Evolutionary conservation across 2,329 filamentous ascomycete species (phyloP), one percentile per base, ranked within the genome.

Genomic region (Emergomyces orientalis): DNA sequence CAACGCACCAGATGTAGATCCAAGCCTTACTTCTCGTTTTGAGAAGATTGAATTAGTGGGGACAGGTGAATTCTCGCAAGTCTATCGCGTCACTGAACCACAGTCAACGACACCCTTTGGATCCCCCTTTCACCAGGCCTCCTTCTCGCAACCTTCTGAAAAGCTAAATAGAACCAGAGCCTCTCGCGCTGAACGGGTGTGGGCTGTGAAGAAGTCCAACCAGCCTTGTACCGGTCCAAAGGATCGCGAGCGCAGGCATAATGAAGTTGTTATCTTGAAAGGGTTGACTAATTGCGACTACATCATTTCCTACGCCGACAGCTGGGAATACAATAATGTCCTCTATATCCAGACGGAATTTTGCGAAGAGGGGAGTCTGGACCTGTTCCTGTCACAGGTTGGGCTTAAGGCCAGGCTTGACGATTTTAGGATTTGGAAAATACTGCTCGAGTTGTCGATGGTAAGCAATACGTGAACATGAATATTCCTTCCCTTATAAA

Each of bases 391-490:
- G 37, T 83, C 85, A n/a, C 85, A 88, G 63, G 86, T 91, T 64
- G 94, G 94, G 30, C 83, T 88, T 65, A 91, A 89, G 72, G 92
- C 91, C 56, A 85, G 93, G 69, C 78, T 99, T 67, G 94, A 99
- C 75, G 94, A 97, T 74, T 99, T 99, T 77, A 86, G 94, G 65
- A 97, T 97, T 75, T 99, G 94, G 91, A 99, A 99, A 79, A 93
- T 97, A 63, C 79, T 97, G 69, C 84, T 96, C 51, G 94, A 99
- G 74, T 77, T 96, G 64, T 84, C 87, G 70, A 79, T 88, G 80
- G 91, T 94, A 84, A 77, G 88, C 80, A 55, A 64, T 51, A 27
- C 47, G 14, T 27, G 5, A 30, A 32, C 8, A 43, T 34, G 1
- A 27, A 22, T 39, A 30, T 32, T 27, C 27, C 25, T 25, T 45